Evolutionary conservation across 176 grass and related monocot species (phyloP).

Genomic region (Puccinellia tenuiflora): DNA sequence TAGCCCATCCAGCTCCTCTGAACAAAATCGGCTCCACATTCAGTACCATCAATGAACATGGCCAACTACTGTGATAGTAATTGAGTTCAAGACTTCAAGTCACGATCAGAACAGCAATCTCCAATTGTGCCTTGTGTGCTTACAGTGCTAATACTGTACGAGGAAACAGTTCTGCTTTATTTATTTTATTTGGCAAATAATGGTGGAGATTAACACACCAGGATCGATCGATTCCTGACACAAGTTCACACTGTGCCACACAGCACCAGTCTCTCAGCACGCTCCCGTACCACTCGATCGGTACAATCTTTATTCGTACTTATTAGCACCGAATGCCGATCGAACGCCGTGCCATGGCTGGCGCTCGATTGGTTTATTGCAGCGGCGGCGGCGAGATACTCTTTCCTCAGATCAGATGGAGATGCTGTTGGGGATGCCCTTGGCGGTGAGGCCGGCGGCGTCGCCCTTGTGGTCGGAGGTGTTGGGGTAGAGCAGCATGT

Average conservation of each 20-base stretch:
- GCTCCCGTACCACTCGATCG: background rate
- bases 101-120: background rate
- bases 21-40: background rate
- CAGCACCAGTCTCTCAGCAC: background rate
- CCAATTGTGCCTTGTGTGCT: too few species aligned
- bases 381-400: background rate
- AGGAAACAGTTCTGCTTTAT: background rate
- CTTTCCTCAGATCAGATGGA: conserved; percentile 62
- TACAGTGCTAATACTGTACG: too few species aligned
- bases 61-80: background rate
- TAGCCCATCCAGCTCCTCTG: background rate
- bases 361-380: background rate
- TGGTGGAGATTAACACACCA: background rate
- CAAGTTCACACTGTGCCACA: background rate
- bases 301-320: background rate
- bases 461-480: conserved; percentile 41
- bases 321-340: background rate
- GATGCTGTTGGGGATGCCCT: conserved; percentile 78
- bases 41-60: background rate
- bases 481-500: conserved; percentile 76
- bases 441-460: conserved; percentile 43
- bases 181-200: conserved; percentile 8
- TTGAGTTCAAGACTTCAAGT: background rate
- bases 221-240: background rate
- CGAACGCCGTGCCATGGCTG: background rate